Conservation (phyloP, 2,329 filamentous ascomycete genomes). For the Talaromyces sp. region DNA sequence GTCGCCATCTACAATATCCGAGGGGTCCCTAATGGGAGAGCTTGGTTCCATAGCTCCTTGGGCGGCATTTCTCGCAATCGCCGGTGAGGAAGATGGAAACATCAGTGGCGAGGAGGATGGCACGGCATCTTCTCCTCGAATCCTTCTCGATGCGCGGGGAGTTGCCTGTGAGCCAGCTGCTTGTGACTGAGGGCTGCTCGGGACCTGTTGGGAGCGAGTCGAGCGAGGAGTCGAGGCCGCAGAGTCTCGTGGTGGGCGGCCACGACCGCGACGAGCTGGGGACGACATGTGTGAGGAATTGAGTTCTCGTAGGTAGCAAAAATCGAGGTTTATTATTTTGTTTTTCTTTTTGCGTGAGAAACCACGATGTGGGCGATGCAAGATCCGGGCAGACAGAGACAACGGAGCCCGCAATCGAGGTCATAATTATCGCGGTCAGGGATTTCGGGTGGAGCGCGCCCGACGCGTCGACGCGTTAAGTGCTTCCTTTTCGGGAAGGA, state of each 20-base stretch:
- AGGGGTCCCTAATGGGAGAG: conserved; percentile 41
- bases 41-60: conserved; percentile 42
- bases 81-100: conserved; percentile 58
- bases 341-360: background rate
- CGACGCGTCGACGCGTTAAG: conserved; percentile 19
- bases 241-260: conserved; percentile 35
- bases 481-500: conserved; percentile 15
- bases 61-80: conserved; percentile 36
- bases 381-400: background rate
- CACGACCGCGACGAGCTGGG: conserved; percentile 35
- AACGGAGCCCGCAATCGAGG: background rate
- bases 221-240: conserved; percentile 34
- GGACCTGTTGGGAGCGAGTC: conserved; percentile 25
- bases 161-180: conserved; percentile 30
- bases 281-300: conserved; percentile 32
- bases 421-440: conserved; percentile 1
- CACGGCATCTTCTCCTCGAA: conserved; percentile 33
- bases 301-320: background rate
- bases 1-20: conserved; percentile 36
- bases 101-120: conserved; percentile 76
- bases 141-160: conserved; percentile 40
- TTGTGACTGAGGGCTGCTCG: conserved; percentile 26
- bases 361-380: background rate
- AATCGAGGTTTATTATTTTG: background rate
- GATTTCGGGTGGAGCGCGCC: conserved; percentile 2